Percentiles rank a stretch among this genome's conserved stretches.
phyloP scores from a whole-genome alignment of 2,329 filamentous ascomycete genomes.

The Botrytis sinoallii region DNA sequence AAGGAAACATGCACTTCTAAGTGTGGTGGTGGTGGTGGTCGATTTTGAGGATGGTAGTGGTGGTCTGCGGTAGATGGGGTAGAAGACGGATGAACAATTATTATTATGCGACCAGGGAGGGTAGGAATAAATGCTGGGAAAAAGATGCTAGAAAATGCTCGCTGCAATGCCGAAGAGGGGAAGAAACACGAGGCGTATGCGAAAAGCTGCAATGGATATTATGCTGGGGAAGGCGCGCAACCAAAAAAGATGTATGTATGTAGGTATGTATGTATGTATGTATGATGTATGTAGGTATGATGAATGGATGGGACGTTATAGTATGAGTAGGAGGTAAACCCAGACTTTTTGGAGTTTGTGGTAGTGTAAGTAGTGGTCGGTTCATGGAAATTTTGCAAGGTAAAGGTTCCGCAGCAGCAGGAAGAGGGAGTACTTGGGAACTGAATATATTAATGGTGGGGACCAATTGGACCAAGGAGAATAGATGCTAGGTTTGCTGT shows the following conservation, averaged over 20 bases:
- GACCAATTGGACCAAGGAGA: conserved; percentile 8
- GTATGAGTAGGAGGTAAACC: conserved; percentile 2
- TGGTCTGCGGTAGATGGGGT: conserved; percentile 15
- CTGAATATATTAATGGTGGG: conserved; percentile 10
- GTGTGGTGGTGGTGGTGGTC: conserved; percentile 10
- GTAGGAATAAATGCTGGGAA: conserved; percentile 22
- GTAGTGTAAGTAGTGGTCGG: conserved; percentile 1
- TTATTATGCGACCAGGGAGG: conserved; percentile 14
- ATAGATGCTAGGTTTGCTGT: conserved; percentile 8
- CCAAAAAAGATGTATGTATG: conserved; percentile 5
- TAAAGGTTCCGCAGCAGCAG: conserved; percentile 16
- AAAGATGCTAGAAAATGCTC: conserved; percentile 11
- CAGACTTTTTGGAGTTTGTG: conserved; percentile 3
- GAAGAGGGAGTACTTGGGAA: conserved; percentile 15
- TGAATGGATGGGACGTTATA: conserved; percentile 8
- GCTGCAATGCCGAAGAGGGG: conserved; percentile 15
- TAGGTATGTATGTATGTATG: background rate
- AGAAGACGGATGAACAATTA: conserved; percentile 16
- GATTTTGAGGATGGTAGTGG: background rate
- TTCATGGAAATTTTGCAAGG: conserved; percentile 13
- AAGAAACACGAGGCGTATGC: conserved; percentile 12
- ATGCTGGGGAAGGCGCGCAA: conserved; percentile 14
- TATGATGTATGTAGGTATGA: conserved; percentile 3
- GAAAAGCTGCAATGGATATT: conserved; percentile 17
- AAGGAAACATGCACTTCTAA: conserved; percentile 29